Evolutionary conservation across 768 basidiomycete genomes (phyloP), one percentile per base, ranked within the genome.

Genomic region (Rhizopogon vinicolor): DNA sequence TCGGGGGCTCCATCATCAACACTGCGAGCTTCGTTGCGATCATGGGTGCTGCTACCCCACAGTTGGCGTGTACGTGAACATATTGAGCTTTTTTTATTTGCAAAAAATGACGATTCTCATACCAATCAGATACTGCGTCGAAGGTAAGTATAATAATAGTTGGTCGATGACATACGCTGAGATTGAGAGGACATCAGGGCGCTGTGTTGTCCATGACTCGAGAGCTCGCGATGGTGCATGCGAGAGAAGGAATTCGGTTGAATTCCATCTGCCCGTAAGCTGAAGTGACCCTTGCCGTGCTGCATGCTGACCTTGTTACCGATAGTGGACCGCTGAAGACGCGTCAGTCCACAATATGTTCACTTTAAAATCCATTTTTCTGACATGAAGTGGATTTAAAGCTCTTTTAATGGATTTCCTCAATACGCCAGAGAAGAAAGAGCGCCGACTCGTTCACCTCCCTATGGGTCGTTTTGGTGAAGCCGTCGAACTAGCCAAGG

Each of bases 201-300:
- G 97, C 87, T 33, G 97, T 98, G n/a, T 85, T 99, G 44, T 91
- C 97, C 4, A 95, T 99, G 94, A 96, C 93, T 14, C 85, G 97
- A 40, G 97, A 99, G 68, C 79, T 98, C 33, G 97, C 97, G 1
- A 95, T 98, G 84, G 91, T 98, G 0, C 97, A 99, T 71, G 97
- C 97, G 43, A 81, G 89, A 58, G 97, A 99, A 77, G 96, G 96
- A 48, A 98, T 99, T 65, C 87, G 97, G 29, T 63, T 98, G 71
- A 99, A 99, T 74, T 86, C 94, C 10, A 82, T 99, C 56, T 98
- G 95, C 82, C 97, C 95, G 90, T 94, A 73, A 67, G 91, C 77
- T 8, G 7, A 6, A 18, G 42, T 29, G 39, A 18, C 12, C 22
- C 48, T n/a, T 50, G 39, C 40, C 18, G 3, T 22, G 28, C 42